Evolutionary conservation across 768 basidiomycete species (phyloP).

Genomic region (Sarcodon aspratus): DNA sequence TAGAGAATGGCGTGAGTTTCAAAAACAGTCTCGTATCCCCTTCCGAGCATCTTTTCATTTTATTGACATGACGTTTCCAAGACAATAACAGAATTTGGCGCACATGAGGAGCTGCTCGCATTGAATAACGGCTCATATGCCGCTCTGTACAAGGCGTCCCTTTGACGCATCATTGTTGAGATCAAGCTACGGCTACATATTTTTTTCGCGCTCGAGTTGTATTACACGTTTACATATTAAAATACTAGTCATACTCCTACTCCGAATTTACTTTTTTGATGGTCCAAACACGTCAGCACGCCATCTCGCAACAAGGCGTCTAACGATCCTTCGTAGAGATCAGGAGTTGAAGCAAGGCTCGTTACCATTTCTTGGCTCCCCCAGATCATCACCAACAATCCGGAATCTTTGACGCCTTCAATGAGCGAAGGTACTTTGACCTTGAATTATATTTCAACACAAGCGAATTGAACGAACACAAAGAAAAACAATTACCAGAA

Average conservation of each 20-base stretch:
- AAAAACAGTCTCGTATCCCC: neutral
- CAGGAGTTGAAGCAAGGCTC: constrained; percentile 21
- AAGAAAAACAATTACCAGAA: constrained; percentile 53
- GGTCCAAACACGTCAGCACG: constrained; percentile 57
- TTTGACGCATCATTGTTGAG: constrained; percentile 22
- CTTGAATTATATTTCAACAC: constrained; percentile 24
- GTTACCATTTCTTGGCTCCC: constrained; percentile 39
- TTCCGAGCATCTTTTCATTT: constrained; percentile 1
- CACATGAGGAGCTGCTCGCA: constrained; percentile 53
- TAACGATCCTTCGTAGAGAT: constrained; percentile 36
- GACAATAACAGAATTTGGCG: constrained; percentile 71
- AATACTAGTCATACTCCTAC: no score
- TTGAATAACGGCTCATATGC: constrained; percentile 50
- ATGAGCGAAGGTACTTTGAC: constrained; percentile 83
- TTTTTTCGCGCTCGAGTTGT: neutral
- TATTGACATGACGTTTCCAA: constrained; percentile 15
- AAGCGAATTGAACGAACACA: neutral
- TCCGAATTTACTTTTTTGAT: constrained; percentile 26
- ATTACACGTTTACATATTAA: neutral
- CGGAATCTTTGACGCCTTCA: constrained; percentile 79
- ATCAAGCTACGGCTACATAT: neutral
- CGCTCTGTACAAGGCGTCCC: constrained; percentile 56
- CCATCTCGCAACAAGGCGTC: constrained; percentile 63
- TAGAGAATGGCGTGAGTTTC: constrained; percentile 57
- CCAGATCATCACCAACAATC: constrained; percentile 78